These are phyloP conservation scores for Hirsutella minnesotensis DNA, from an alignment of 2,329 filamentous ascomycete genomes.

Conservation along the genomic window DNA sequence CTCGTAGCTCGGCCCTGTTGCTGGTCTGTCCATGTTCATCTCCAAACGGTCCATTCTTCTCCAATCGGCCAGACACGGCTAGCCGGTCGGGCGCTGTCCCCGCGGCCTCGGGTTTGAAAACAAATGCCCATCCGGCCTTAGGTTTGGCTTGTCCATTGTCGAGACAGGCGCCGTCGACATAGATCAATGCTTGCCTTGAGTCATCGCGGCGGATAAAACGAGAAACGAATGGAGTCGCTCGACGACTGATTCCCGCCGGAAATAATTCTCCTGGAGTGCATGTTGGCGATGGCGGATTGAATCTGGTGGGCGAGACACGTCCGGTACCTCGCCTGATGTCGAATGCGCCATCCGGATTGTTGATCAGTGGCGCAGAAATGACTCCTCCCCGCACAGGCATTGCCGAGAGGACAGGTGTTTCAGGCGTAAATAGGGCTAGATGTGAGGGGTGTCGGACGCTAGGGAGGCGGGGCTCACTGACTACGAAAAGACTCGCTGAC, in stretches of 20 bases:
- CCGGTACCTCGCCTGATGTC: conserved; percentile 6
- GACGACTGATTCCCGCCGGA: not conserved
- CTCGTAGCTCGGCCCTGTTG: conserved; percentile 17
- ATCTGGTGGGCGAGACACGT: conserved; percentile 6
- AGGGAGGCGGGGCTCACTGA: too few species aligned
- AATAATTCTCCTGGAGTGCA: conserved; percentile 5
- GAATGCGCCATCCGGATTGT: too few species aligned
- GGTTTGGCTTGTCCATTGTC: conserved; percentile 25
- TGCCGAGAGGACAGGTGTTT: too few species aligned
- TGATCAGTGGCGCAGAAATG: too few species aligned
- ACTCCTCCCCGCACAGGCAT: too few species aligned
- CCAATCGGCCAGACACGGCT: conserved; percentile 20
- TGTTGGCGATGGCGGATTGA: conserved; percentile 4
- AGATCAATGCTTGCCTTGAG: conserved; percentile 20
- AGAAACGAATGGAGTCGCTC: not conserved
- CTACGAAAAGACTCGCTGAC: too few species aligned
- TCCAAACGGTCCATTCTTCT: conserved; percentile 29
- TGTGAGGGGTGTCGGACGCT: too few species aligned
- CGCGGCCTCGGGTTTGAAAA: conserved; percentile 11
- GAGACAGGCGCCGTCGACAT: conserved; percentile 31
- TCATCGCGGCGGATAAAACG: conserved; percentile 7
- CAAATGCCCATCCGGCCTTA: conserved; percentile 27
- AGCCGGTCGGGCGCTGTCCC: not conserved
- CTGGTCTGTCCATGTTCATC: conserved; percentile 25
- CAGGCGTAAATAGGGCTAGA: too few species aligned